These are phyloP conservation scores for Backusella tuberculispora DNA, from an alignment of 192 early-diverging fungal species.

Conservation along the genomic window DNA sequence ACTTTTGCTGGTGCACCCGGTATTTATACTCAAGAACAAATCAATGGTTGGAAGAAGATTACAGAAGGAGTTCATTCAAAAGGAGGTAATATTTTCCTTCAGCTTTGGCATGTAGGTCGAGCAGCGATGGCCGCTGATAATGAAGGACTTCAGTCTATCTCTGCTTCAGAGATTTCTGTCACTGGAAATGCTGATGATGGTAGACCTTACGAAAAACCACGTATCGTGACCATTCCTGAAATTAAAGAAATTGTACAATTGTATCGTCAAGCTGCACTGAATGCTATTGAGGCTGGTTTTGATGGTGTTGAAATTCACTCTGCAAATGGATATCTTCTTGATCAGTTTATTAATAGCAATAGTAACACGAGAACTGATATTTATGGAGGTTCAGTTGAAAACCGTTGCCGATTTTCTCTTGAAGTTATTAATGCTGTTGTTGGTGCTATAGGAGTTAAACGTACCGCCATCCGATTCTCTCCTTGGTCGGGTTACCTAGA, in stretches of 20 bases:
- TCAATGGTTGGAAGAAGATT: slow-evolving; percentile 52
- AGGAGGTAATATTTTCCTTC: slow-evolving; percentile 57
- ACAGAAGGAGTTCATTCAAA: slow-evolving; percentile 60
- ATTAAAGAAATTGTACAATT: slow-evolving; percentile 11
- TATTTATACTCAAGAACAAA: slow-evolving; percentile 46
- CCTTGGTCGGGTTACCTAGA: slow-evolving; percentile 37
- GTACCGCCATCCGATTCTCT: slow-evolving; percentile 40
- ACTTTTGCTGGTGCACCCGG: slow-evolving; percentile 33
- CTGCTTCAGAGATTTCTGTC: slow-evolving; percentile 32
- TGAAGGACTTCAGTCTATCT: slow-evolving; percentile 11
- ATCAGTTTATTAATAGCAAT: slow-evolving; percentile 79
- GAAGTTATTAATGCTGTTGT: slow-evolving; percentile 36
- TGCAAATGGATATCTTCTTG: slow-evolving; percentile 90
- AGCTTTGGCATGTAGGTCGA: slow-evolving; percentile 52
- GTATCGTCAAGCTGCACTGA: slow-evolving; percentile 54
- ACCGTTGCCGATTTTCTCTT: slow-evolving; percentile 34
- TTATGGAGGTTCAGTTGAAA: slow-evolving; percentile 37
- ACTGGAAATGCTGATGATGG: slow-evolving; percentile 8
- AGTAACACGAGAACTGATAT: slow-evolving; percentile 75
- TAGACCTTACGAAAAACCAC: slow-evolving; percentile 24
- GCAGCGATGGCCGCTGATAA: not conserved
- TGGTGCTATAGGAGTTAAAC: slow-evolving; percentile 29
- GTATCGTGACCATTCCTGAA: slow-evolving; percentile 3
- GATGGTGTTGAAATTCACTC: slow-evolving; percentile 91
- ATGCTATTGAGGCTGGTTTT: slow-evolving; percentile 81